Evolutionary conservation across 2,329 filamentous ascomycete species (phyloP).

Genomic region (Cladophialophora exuberans): DNA sequence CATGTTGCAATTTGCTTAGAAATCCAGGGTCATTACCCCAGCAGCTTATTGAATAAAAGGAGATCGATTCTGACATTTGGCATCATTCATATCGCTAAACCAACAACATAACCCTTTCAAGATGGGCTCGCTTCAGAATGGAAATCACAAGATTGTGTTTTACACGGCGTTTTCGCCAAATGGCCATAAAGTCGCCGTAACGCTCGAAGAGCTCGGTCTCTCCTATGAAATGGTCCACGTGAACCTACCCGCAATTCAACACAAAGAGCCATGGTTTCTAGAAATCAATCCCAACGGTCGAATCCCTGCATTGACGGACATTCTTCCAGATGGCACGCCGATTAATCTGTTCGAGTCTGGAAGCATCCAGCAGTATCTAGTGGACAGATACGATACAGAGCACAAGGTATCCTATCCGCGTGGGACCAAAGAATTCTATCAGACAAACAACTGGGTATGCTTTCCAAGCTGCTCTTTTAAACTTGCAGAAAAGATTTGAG

Average conservation of each 20-base stretch:
- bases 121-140: too few species aligned
- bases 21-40: too few species aligned
- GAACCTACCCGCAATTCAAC: conserved; percentile 61
- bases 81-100: too few species aligned
- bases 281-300: conserved; percentile 90
- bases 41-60: too few species aligned
- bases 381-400: conserved; percentile 79
- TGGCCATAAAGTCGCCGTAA: conserved; percentile 43
- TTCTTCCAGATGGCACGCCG: conserved; percentile 63
- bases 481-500: too few species aligned
- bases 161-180: conserved; percentile 40
- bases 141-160: conserved; percentile 37
- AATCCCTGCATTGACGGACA: conserved; percentile 84
- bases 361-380: conserved; percentile 80
- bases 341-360: conserved; percentile 82
- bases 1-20: too few species aligned
- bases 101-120: too few species aligned
- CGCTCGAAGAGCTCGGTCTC: conserved; percentile 41
- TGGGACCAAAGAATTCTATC: conserved; percentile 73
- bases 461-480: too few species aligned
- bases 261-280: conserved; percentile 87
- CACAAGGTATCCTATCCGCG: conserved; percentile 79
- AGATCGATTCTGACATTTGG: too few species aligned
- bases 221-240: conserved; percentile 34
- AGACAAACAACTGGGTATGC: conserved; percentile 76